phyloP scores from a whole-genome alignment of 345 rosid species.

The Boechera stricta region DNA sequence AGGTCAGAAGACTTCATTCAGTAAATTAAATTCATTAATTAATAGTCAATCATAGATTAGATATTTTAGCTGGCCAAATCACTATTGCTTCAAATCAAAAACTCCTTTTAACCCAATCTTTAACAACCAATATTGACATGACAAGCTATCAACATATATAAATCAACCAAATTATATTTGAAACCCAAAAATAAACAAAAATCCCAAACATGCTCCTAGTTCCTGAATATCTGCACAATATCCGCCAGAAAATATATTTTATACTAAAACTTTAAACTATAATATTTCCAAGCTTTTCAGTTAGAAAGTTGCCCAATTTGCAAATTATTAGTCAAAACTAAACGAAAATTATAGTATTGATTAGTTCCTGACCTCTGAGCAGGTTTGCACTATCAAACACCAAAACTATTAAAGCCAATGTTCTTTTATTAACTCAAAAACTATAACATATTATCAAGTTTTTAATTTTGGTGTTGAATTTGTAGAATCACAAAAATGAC shows the following conservation, averaged over 20 bases:
- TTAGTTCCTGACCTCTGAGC: not conserved
- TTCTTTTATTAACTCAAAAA: not conserved
- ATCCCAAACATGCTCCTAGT: constrained; percentile 22
- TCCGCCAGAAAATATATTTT: constrained; percentile 28
- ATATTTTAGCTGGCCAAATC: constrained; percentile 42
- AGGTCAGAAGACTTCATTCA: constrained; percentile 14
- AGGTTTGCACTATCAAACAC: not conserved
- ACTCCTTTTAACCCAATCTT: constrained; percentile 38
- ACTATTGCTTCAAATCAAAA: constrained; percentile 13
- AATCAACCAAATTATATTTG: constrained; percentile 4
- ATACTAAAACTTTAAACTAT: constrained; percentile 11
- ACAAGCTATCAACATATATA: constrained; percentile 33
- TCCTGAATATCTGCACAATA: constrained; percentile 35
- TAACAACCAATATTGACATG: constrained; percentile 40
- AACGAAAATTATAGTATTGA: not conserved
- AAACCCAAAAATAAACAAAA: not conserved
- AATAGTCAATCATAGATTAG: constrained; percentile 30
- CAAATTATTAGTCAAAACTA: not conserved
- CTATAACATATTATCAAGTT: not conserved
- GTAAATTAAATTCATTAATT: not conserved
- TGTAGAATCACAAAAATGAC: not conserved
- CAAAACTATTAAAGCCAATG: not conserved
- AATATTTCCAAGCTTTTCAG: constrained; percentile 22
- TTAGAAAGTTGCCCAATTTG: not conserved
- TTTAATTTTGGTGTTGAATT: not conserved